A percentile compares a stretch with the other conserved stretches of the same genome.
phyloP scores from a whole-genome alignment of 148 eudicot species.

The Vaccinium darrowii region DNA sequence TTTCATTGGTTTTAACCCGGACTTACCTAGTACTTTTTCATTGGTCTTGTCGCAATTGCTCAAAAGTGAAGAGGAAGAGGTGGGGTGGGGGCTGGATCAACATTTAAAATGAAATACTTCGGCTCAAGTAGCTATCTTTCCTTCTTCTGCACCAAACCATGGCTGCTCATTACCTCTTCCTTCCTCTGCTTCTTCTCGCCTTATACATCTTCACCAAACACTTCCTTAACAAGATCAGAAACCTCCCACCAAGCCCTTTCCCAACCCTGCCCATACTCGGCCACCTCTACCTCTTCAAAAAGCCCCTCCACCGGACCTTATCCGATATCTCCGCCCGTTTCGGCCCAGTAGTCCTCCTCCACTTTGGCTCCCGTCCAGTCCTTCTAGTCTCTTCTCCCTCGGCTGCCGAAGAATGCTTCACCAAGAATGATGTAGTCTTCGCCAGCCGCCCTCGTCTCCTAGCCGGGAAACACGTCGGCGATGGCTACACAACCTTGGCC shows the following conservation, averaged over 20 bases:
- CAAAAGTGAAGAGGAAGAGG: no score
- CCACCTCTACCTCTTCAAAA: constrained; percentile 47
- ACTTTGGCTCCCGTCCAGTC: constrained; percentile 40
- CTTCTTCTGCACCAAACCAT: not conserved
- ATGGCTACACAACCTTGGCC: constrained; percentile 33
- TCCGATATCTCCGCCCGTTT: constrained; percentile 24
- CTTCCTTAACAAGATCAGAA: constrained; percentile 25
- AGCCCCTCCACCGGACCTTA: constrained; percentile 39
- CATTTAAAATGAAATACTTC: no score
- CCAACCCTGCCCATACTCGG: constrained; percentile 46
- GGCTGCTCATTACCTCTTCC: not conserved
- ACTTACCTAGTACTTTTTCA: no score
- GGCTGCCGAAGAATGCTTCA: constrained; percentile 19
- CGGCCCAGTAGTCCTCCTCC: constrained; percentile 44
- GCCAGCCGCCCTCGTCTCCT: constrained; percentile 52
- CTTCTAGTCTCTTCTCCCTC: constrained; percentile 53
- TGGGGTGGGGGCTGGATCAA: no score
- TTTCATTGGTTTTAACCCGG: no score
- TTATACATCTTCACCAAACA: constrained; percentile 25
- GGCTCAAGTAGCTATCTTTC: no score
- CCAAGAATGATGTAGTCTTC: constrained; percentile 39
- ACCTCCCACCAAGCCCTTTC: constrained; percentile 52
- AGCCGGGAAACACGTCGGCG: constrained; percentile 36
- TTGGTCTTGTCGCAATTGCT: no score
- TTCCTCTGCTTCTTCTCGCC: constrained; percentile 11